Evolutionary conservation across 129 eudicot species (phyloP).

Genomic region (Gnaphalium uliginosum): DNA sequence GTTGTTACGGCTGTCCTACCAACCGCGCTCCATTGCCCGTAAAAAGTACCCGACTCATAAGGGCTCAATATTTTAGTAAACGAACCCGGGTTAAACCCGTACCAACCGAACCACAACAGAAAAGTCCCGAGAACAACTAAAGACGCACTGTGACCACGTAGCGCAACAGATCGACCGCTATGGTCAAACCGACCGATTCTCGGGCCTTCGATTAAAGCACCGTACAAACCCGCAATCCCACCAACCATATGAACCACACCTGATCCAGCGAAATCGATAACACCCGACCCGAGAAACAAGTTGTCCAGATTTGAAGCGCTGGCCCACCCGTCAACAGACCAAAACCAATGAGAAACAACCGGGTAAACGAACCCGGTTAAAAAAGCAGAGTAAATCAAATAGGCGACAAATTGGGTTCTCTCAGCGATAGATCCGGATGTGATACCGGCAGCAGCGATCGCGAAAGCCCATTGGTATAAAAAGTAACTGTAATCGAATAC

Average conservation of each 20-base stretch:
- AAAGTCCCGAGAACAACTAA: constrained; percentile 68
- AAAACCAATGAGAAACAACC: constrained; percentile 78
- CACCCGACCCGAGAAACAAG: constrained; percentile 64
- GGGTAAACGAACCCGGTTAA: constrained; percentile 81
- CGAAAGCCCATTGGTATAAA: constrained; percentile 63
- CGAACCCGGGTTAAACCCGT: constrained; percentile 78
- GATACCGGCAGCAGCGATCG: constrained; percentile 69
- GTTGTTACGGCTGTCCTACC: constrained; percentile 70
- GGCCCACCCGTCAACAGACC: constrained; percentile 77
- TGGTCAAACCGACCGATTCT: constrained; percentile 67
- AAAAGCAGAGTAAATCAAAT: constrained; percentile 61
- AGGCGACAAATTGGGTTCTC: constrained; percentile 69
- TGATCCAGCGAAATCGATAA: constrained; percentile 74
- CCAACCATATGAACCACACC: constrained; percentile 86
- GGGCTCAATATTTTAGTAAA: constrained; percentile 41
- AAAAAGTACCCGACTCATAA: constrained; percentile 34
- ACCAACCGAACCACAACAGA: constrained; percentile 80
- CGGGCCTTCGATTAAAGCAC: constrained; percentile 72
- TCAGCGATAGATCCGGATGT: constrained; percentile 68
- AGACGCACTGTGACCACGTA: constrained; percentile 69
- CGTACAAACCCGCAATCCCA: constrained; percentile 65
- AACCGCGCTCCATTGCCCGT: constrained; percentile 64
- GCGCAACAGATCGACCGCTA: constrained; percentile 43
- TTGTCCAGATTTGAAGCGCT: constrained; percentile 36
- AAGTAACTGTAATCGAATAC: constrained; percentile 45